These are phyloP conservation scores for Mycena vulgaris DNA, from an alignment of 768 basidiomycete genomes.

Conservation along the genomic window DNA sequence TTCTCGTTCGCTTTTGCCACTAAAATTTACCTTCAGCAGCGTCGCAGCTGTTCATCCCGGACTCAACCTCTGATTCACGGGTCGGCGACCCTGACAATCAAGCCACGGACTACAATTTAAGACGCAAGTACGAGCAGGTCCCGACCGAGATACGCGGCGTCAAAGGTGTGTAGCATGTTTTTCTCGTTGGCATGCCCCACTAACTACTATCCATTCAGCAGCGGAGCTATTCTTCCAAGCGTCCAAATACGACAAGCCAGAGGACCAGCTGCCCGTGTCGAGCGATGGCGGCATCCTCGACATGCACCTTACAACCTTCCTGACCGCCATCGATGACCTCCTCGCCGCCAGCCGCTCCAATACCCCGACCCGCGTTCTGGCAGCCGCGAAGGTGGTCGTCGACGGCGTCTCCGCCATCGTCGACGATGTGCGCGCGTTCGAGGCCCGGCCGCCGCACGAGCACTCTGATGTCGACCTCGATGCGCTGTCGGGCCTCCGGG, in stretches of 20 bases:
- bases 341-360: conserved; percentile 89
- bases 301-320: conserved; percentile 92
- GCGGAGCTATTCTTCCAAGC: conserved; percentile 91
- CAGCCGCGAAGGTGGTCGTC: conserved; percentile 94
- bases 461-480: conserved; percentile 78
- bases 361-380: conserved; percentile 89
- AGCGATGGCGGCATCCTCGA: conserved; percentile 91
- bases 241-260: conserved; percentile 77
- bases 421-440: conserved; percentile 88
- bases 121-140: conserved; percentile 93
- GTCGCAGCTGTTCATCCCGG: too few species aligned
- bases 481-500: conserved; percentile 73
- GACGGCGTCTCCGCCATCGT: conserved; percentile 90
- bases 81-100: conserved; percentile 86
- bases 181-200: neutral
- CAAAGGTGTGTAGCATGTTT: conserved; percentile 75
- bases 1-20: too few species aligned
- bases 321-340: conserved; percentile 90
- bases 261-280: conserved; percentile 92
- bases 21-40: too few species aligned
- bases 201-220: conserved; percentile 62
- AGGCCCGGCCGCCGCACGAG: conserved; percentile 72
- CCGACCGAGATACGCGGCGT: conserved; percentile 95
- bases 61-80: too few species aligned
- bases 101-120: conserved; percentile 93